phyloP scores from a whole-genome alignment of 1,284 basidiomycete species.

The Sanghuangporus baumii region DNA sequence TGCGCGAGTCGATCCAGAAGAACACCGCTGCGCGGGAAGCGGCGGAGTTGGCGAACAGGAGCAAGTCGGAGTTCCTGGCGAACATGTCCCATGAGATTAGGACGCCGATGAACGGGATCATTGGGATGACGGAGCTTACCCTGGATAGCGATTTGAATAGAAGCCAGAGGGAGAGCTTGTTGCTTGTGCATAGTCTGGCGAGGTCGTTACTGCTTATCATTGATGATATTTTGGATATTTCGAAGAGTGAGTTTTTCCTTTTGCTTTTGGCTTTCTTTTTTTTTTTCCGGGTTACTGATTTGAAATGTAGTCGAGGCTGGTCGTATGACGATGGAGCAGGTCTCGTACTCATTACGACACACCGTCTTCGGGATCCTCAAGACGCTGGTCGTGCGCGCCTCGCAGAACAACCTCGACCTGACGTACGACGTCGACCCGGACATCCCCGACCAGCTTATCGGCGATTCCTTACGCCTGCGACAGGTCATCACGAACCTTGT shows the following conservation, averaged over 20 bases:
- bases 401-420: slow-evolving; percentile 95
- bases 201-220: slow-evolving; percentile 94
- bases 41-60: slow-evolving; percentile 92
- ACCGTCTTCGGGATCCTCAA: slow-evolving; percentile 98
- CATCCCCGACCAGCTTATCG: slow-evolving; percentile 95
- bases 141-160: slow-evolving; percentile 89
- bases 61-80: slow-evolving; percentile 97
- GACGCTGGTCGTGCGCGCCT: slow-evolving; percentile 95
- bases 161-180: slow-evolving; percentile 89
- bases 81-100: slow-evolving; percentile 97
- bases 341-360: slow-evolving; percentile 95
- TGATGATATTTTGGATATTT: slow-evolving; percentile 97
- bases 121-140: slow-evolving; percentile 98
- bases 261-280: not conserved
- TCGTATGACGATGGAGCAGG: slow-evolving; percentile 99
- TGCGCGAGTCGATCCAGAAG: slow-evolving; percentile 97
- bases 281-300: not conserved
- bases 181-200: slow-evolving; percentile 94
- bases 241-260: slow-evolving; percentile 71
- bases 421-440: slow-evolving; percentile 96
- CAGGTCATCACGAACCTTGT: slow-evolving; percentile 96
- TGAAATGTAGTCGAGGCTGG: slow-evolving; percentile 81
- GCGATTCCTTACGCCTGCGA: slow-evolving; percentile 89
- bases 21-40: slow-evolving; percentile 98
- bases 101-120: slow-evolving; percentile 99